phyloP scores from a whole-genome alignment of 129 eudicot genomes.

The Pulicaria dysenterica region DNA sequence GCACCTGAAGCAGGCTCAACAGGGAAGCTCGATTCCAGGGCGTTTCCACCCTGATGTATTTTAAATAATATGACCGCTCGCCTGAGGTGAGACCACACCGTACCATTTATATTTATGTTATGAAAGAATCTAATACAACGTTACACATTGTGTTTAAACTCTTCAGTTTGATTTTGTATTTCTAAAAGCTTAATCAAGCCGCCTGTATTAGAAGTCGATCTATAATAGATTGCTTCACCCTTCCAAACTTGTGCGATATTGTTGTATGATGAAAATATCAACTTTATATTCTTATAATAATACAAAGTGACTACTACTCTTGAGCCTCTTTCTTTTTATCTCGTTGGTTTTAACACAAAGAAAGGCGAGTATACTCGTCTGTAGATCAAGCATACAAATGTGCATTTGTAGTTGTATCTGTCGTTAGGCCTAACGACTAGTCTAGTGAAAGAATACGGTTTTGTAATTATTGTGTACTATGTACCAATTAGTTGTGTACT shows the following conservation, averaged over 20 bases:
- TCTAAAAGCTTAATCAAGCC: slow-evolving; percentile 14
- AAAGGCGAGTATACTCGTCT: not conserved
- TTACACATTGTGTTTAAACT: not conserved
- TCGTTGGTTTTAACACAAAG: not conserved
- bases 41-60: slow-evolving; percentile 80
- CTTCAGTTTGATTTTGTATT: not conserved
- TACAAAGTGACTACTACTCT: not conserved
- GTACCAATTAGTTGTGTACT: not conserved
- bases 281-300: not conserved
- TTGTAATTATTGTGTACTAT: slow-evolving; percentile 13
- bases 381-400: not conserved
- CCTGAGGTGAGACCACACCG: not conserved
- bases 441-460: not conserved
- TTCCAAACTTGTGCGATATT: not conserved
- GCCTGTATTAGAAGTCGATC: slow-evolving; percentile 7
- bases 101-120: not conserved
- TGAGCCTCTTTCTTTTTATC: not conserved
- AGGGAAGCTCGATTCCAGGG: slow-evolving; percentile 70
- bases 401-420: not conserved
- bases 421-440: not conserved
- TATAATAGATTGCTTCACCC: not conserved
- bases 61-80: slow-evolving; percentile 17
- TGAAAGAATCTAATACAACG: slow-evolving; percentile 1
- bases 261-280: slow-evolving; percentile 7
- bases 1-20: slow-evolving; percentile 98